Conservation (phyloP, 352 stramenopile genomes). For the Phytophthora colocasiae region DNA sequence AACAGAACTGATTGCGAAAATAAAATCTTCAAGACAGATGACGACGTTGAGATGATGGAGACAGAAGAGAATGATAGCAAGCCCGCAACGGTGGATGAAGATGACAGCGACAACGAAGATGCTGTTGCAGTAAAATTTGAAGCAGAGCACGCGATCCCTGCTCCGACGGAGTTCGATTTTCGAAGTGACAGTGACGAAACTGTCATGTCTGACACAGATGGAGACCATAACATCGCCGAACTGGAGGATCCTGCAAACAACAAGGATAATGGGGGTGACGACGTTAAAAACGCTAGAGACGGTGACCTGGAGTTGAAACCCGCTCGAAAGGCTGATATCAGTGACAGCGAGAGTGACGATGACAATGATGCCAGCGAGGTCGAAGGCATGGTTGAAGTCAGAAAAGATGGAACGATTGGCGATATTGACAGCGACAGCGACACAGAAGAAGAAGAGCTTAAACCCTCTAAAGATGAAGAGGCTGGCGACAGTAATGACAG, state of each 20-base stretch:
- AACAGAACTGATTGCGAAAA: constrained; percentile 1
- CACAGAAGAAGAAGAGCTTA: background rate
- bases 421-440: constrained; percentile 5
- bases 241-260: background rate
- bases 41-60: constrained; percentile 13
- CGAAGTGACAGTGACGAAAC: constrained; percentile 9
- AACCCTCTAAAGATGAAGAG: background rate
- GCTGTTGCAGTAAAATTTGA: background rate
- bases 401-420: background rate
- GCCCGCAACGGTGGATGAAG: constrained; percentile 2
- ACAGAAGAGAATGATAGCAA: constrained; percentile 1
- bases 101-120: constrained; percentile 1
- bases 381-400: background rate
- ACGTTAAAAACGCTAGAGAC: background rate
- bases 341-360: background rate
- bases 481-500: background rate
- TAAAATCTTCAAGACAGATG: constrained; percentile 10
- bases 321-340: background rate
- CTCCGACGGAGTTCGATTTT: constrained; percentile 4
- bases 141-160: background rate
- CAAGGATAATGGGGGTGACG: background rate
- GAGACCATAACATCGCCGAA: background rate
- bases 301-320: background rate
- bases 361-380: background rate
- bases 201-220: constrained; percentile 13